These are phyloP conservation scores for Colletotrichum ledebouriae DNA, from an alignment of 2,329 filamentous ascomycete genomes.

Conservation along the genomic window DNA sequence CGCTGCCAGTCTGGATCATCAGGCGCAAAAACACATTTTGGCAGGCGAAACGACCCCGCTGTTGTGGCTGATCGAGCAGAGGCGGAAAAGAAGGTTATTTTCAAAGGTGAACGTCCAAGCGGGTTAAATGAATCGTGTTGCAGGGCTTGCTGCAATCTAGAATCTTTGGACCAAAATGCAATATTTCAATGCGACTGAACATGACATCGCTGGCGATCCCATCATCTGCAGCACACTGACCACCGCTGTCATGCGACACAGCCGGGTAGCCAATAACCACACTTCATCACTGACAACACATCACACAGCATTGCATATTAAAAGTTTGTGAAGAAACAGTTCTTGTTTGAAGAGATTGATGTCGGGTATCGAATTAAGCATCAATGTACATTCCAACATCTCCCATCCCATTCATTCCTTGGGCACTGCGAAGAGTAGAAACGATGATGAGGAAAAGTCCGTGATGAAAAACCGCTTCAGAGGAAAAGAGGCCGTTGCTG, in stretches of 20 bases:
- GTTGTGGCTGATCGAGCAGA: not conserved
- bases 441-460: slow-evolving; percentile 20
- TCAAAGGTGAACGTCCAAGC: not conserved
- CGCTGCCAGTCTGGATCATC: not conserved
- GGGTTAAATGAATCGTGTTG: not conserved
- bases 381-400: slow-evolving; percentile 27
- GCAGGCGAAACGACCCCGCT: not conserved
- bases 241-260: slow-evolving; percentile 10
- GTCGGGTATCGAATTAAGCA: slow-evolving; percentile 43
- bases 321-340: not conserved
- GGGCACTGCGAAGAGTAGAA: slow-evolving; percentile 16
- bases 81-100: not conserved
- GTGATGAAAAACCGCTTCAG: slow-evolving; percentile 12
- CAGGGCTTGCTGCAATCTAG: not conserved
- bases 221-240: not conserved
- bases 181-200: slow-evolving; percentile 5
- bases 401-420: slow-evolving; percentile 1
- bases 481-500: slow-evolving; percentile 40
- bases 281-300: not conserved
- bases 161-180: not conserved
- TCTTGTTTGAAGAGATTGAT: slow-evolving; percentile 39
- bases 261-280: not conserved
- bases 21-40: not conserved
- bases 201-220: slow-evolving; percentile 27
- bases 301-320: not conserved